Evolutionary conservation across 768 basidiomycete species (phyloP), one percentile per base, ranked within the genome.

Genomic region (Auriscalpium orientale): DNA sequence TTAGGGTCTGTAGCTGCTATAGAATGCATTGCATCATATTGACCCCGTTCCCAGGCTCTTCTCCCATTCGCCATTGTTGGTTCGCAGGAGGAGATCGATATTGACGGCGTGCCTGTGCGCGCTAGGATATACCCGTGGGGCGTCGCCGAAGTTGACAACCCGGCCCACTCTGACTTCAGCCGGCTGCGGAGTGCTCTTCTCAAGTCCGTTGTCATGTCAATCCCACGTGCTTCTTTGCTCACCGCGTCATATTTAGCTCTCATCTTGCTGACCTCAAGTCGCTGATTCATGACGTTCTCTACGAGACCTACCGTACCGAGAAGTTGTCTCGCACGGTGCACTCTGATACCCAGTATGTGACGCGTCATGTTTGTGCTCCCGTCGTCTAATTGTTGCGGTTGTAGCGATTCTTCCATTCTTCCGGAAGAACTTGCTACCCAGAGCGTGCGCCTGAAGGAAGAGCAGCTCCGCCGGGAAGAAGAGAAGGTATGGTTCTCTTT

Each of bases 81-180:
- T 34, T 95, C 93, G 16, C 94, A 98, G 71, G 95, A 98, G 63
- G 95, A 98, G 71, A 84, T 98, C 60, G 91, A 95, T 65, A 80
- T 98, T 59, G 87, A 91, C 51, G 97, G 95, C 33, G 85, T 94
- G 71, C 84, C 84, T 46, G 85, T 97, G 61, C 88, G 97, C 58
- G 95, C 91, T 43, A 81, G 97, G 63, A 86, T 93, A 67, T 99
- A 98, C 72, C 97, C 97, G 4, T 99, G 97, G 97, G 97, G 97
- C 66, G 80, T 98, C 58, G 97, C 90, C 51, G 95, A 98, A 69
- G 95, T 98, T 58, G 97, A 99, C 77, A 98, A 98, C 72, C 93
- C 94, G n/a, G 89, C 92, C 70, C 97, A 99, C 75, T 97, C 91
- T n/a, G 97, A 99, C 76, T 98, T 98, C 70, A 90, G 89, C 71